Evolutionary conservation across 495 filamentous ascomycete species (phyloP), one percentile per base, ranked within the genome.

Genomic region (Penicillium cataractarum): DNA sequence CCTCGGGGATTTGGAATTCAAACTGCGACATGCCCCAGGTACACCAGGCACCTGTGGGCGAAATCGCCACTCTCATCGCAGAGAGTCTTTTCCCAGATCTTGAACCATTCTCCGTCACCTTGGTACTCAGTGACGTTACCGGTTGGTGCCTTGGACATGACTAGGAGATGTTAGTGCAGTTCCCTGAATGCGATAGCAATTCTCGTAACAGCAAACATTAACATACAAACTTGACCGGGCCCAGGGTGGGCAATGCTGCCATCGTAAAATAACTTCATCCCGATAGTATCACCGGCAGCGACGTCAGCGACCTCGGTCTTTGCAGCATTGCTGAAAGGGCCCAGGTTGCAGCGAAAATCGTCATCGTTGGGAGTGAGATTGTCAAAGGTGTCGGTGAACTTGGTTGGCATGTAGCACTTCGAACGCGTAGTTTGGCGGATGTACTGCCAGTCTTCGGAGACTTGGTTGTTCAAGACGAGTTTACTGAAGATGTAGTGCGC

Each of bases 71-170:
- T 73, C 15, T 58, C 32, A 17, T 44, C 12, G 31, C 31, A 71
- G 40, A 68, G 17, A 4, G 66, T 65, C 37, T 42, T 62, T 54
- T 83, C 80, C 63, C 72, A 78, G 55, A 81, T 79, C 73, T 84
- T 84, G 75, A 84, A 86, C 82, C 77, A 85, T 19, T 63, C 78
- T 6, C 74, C 76, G 55, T 76, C 78, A 19, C 83, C 83, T 58
- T 84, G 78, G 3, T 76, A 68, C 52, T 68, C 62, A 53, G 65
- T 72, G n/a, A 78, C 79, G 35, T 65, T 68, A 13, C 63, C 66
- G 29, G 66, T 62, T 1, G 80, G 77, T 1, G 83, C 82, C 48
- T 81, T 81, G 66, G 82, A 80, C 52, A 84, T 72, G 40, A 77
- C 63, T 19, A 80, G 64, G 77, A 9, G 29, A 33, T n/a, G 12